Percentiles rank a stretch among this genome's conserved stretches.
These are phyloP conservation scores for Elongisporangium senticosum DNA, from an alignment of 352 stramenopile species.

Conservation along the genomic window DNA sequence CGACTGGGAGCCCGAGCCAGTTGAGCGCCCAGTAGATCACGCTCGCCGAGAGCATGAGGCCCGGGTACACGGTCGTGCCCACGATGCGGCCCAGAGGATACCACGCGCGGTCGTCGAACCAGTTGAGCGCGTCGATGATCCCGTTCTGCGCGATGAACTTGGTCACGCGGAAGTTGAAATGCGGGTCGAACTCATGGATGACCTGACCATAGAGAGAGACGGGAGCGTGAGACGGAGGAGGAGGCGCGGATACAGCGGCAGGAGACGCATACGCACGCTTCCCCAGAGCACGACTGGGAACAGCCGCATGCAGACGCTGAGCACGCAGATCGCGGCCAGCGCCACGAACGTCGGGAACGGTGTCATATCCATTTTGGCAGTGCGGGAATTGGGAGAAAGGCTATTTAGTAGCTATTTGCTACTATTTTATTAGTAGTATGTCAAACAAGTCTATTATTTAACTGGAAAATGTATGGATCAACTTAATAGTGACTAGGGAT, in stretches of 20 bases:
- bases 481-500: conserved; percentile 1
- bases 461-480: background rate
- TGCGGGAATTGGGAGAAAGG: background rate
- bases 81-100: conserved; percentile 91
- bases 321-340: conserved; percentile 77
- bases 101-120: conserved; percentile 97
- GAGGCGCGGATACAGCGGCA: background rate
- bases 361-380: conserved; percentile 13
- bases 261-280: conserved; percentile 36
- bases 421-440: background rate
- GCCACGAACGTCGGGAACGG: conserved; percentile 30
- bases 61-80: conserved; percentile 91
- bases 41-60: conserved; percentile 85
- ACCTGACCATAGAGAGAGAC: conserved; percentile 29
- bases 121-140: conserved; percentile 92
- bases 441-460: background rate
- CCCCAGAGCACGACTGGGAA: conserved; percentile 91
- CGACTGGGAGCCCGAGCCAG: conserved; percentile 45
- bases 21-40: conserved; percentile 75
- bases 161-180: conserved; percentile 99
- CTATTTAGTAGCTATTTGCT: background rate
- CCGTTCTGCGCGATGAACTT: conserved; percentile 92
- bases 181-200: conserved; percentile 93
- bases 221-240: background rate
- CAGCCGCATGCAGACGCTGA: conserved; percentile 88